A percentile compares a stretch with the other conserved stretches of the same genome.
phyloP scores from a whole-genome alignment of 2,329 filamentous ascomycete genomes.

The Fusarium pseudonygamai region DNA sequence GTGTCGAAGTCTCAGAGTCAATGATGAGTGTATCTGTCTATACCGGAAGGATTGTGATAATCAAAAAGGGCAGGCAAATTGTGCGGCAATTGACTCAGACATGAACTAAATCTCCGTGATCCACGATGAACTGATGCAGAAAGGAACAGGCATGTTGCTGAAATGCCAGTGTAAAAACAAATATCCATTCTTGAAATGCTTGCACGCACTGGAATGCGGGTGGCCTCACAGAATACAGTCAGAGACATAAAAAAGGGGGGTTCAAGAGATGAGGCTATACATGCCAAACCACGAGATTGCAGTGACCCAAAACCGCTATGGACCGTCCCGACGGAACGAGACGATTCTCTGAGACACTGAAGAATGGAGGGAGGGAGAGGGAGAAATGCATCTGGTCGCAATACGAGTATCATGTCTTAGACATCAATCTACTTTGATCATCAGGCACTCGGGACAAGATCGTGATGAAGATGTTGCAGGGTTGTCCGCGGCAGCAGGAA shows the following conservation, averaged over 20 bases:
- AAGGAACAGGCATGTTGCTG: background rate
- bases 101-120: background rate
- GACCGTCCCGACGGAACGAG: slow-evolving; percentile 30
- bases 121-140: background rate
- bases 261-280: background rate
- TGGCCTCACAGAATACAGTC: background rate
- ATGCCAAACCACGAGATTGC: slow-evolving; percentile 1
- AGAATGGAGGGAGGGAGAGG: background rate
- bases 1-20: background rate
- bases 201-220: background rate
- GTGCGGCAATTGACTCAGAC: slow-evolving; percentile 7
- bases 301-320: slow-evolving; percentile 1
- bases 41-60: background rate
- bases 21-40: background rate
- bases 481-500: background rate
- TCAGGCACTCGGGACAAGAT: background rate
- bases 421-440: background rate
- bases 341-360: slow-evolving; percentile 15
- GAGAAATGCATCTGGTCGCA: background rate
- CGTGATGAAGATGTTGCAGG: background rate
- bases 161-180: background rate
- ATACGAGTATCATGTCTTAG: slow-evolving; percentile 6
- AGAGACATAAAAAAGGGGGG: slow-evolving; percentile 7
- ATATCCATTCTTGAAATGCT: background rate
- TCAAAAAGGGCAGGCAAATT: slow-evolving; percentile 1